Evolutionary conservation across 2,329 filamentous ascomycete genomes (phyloP).

Genomic region (Colletotrichum spaethianum): DNA sequence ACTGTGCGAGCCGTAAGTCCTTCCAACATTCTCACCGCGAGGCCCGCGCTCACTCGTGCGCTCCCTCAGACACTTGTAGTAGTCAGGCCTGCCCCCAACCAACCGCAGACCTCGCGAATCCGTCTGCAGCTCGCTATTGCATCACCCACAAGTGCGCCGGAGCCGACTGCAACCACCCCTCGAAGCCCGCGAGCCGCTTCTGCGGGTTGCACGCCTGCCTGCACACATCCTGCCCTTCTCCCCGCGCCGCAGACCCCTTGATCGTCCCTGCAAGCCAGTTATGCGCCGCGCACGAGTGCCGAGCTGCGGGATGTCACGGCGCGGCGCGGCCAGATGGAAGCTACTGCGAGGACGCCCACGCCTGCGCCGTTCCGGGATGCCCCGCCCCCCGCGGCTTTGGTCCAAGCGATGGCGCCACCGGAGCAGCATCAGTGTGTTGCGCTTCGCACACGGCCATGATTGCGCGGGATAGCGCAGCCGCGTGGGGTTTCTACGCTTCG

Average conservation of each 20-base stretch:
- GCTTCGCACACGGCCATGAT: constrained; percentile 27
- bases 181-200: constrained; percentile 18
- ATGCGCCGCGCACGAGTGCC: constrained; percentile 39
- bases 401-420: background rate
- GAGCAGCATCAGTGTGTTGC: constrained; percentile 16
- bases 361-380: constrained; percentile 29
- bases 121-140: constrained; percentile 26
- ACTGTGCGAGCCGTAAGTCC: constrained; percentile 34
- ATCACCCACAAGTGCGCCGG: constrained; percentile 35
- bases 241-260: constrained; percentile 38
- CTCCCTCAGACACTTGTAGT: constrained; percentile 29
- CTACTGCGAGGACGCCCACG: constrained; percentile 37
- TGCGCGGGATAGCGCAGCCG: background rate
- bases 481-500: background rate
- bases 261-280: constrained; percentile 16
- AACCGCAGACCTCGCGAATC: constrained; percentile 22
- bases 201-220: constrained; percentile 41
- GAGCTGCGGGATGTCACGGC: background rate
- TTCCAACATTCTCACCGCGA: background rate
- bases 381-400: background rate
- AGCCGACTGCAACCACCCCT: constrained; percentile 21
- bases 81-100: constrained; percentile 28
- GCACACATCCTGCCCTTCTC: constrained; percentile 23
- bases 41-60: background rate
- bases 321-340: background rate